These are phyloP conservation scores for Cyclocybe cylindracea DNA, from an alignment of 768 basidiomycete species.

Conservation along the genomic window DNA sequence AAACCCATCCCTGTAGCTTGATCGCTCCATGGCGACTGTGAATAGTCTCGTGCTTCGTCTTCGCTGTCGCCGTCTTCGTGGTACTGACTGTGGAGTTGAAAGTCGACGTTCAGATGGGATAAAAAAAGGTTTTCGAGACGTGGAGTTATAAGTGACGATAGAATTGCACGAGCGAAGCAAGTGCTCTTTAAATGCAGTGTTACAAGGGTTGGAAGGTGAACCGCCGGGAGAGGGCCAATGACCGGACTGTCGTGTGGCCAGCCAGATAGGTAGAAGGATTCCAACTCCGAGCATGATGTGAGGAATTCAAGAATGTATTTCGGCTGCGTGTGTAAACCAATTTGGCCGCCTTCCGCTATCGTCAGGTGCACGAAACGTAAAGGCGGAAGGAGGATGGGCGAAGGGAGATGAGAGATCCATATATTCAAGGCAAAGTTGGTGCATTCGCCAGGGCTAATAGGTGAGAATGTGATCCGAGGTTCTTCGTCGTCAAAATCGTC, in stretches of 20 bases:
- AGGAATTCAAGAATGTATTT: constrained; percentile 61
- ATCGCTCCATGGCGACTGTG: constrained; percentile 77
- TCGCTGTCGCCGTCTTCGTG: constrained; percentile 70
- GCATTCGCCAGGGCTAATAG: constrained; percentile 28
- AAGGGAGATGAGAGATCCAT: constrained; percentile 51
- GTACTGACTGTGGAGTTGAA: constrained; percentile 35
- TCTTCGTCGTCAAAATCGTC: constrained; percentile 32
- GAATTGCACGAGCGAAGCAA: constrained; percentile 62
- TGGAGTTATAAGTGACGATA: constrained; percentile 66
- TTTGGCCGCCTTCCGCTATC: constrained; percentile 50
- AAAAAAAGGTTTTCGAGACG: constrained; percentile 62
- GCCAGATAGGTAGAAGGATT: constrained; percentile 58
- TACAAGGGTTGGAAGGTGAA: constrained; percentile 58
- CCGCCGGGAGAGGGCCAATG: constrained; percentile 36
- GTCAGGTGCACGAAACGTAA: constrained; percentile 58
- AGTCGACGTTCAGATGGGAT: constrained; percentile 67
- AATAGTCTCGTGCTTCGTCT: constrained; percentile 73
- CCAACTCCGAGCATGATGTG: constrained; percentile 58
- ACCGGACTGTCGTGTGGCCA: constrained; percentile 45
- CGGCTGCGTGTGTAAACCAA: constrained; percentile 41
- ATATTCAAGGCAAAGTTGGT: constrained; percentile 46
- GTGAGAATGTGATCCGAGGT: constrained; percentile 32
- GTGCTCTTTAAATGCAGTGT: constrained; percentile 58
- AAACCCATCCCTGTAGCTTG: constrained; percentile 81
- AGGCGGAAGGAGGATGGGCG: constrained; percentile 39